These are phyloP conservation scores for Sclerotinia spermophila DNA, from an alignment of 2,329 filamentous ascomycete species.

Conservation along the genomic window DNA sequence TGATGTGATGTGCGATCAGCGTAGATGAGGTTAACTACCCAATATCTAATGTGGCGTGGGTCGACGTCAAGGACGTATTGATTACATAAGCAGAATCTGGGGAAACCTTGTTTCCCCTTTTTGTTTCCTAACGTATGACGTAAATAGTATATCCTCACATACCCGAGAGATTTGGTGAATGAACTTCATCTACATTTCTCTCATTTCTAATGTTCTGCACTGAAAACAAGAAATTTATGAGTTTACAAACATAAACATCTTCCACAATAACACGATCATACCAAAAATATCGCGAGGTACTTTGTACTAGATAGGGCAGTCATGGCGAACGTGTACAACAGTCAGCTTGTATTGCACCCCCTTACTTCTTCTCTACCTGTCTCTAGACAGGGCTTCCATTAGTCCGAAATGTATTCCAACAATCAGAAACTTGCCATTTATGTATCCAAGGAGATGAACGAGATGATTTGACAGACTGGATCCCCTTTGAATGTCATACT, in stretches of 20 bases:
- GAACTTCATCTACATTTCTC: not conserved
- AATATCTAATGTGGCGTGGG: not conserved
- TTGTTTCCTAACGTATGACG: not conserved
- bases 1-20: not conserved
- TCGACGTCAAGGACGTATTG: not conserved
- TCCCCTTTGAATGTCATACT: not conserved
- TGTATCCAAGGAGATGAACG: not conserved
- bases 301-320: not conserved
- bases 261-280: not conserved
- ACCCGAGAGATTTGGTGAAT: not conserved
- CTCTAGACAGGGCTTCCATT: not conserved
- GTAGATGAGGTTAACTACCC: not conserved
- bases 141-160: not conserved
- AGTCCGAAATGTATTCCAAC: not conserved
- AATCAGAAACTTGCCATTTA: not conserved
- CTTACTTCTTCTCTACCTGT: not conserved
- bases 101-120: not conserved
- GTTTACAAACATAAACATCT: not conserved
- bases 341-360: conserved; percentile 40
- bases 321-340: conserved; percentile 41
- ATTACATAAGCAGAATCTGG: conserved; percentile 1
- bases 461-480: not conserved
- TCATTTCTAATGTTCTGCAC: not conserved
- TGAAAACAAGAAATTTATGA: not conserved
- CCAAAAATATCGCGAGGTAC: not conserved